Conservation (phyloP, 305 asterid species). For the Lippia alba region DNA sequence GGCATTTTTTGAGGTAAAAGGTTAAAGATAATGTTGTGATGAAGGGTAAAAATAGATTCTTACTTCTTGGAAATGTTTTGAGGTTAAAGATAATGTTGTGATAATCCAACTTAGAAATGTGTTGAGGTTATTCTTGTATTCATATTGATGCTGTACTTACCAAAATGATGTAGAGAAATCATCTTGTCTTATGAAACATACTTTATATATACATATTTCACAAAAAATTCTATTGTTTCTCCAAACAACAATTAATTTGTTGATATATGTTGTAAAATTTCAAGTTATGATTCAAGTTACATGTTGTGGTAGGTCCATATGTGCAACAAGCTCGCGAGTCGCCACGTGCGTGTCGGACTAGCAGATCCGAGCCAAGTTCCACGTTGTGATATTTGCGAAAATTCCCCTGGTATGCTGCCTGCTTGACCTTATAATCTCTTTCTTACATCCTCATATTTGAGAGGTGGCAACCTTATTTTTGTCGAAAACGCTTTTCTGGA, state of each 20-base stretch:
- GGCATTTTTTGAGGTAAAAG: neutral
- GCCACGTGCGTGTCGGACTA: conserved; percentile 94
- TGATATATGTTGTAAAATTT: too few relatives aligned
- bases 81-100: too few relatives aligned
- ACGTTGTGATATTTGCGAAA: conserved; percentile 93
- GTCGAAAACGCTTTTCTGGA: conserved; percentile 34
- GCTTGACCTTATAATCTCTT: conserved; percentile 29
- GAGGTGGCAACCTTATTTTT: conserved; percentile 27
- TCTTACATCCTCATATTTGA: conserved; percentile 26
- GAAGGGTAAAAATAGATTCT: too few relatives aligned
- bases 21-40: neutral
- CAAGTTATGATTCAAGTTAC: neutral
- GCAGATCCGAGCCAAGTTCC: conserved; percentile 88
- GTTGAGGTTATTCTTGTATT: neutral
- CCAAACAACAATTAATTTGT: too few relatives aligned
- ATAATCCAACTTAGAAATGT: neutral
- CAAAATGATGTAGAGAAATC: conserved; percentile 1
- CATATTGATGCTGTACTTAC: too few relatives aligned
- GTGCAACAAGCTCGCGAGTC: conserved; percentile 98
- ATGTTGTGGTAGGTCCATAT: conserved; percentile 68
- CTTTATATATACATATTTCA: neutral
- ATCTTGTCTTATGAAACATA: neutral
- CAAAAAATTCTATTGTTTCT: too few relatives aligned
- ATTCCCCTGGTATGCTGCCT: conserved; percentile 71
- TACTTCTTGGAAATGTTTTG: too few relatives aligned